Base-by-base conservation (phyloP, 2,329 filamentous ascomycete genomes). In the Tolypocladium amazonense region DNA sequence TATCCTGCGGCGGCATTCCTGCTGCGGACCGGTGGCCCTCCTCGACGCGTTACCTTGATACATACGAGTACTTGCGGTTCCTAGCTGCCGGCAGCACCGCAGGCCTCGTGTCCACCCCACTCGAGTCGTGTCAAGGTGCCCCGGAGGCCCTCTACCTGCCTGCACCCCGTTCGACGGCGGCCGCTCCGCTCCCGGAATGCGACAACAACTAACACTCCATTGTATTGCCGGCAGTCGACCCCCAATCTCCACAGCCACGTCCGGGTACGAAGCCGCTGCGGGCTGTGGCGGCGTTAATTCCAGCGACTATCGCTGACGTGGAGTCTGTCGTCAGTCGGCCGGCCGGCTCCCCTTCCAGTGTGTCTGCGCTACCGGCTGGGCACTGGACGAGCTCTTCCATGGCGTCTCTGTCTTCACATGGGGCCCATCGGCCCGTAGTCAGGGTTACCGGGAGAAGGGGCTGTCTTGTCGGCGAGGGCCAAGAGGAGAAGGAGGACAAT, bases 131-230 rank as follows among this genome's bases (percentile, higher is more conserved):
- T 25, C 50, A n/a, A 20, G 30, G 8, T 43, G 15, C 47, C 47
- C 57, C 27, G 50, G 9, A 8, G 27, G 27, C 18, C n/a, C 8
- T 20, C 50, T 50, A 4, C 25, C 25, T 50, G 11, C 45, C 45
- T 50, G 23, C 47, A n/a, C 30, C 50, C 35, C 50, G 11, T 20
- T 15, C 50, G 23, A 14, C 50, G 50, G 20, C 18, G 50, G 50
- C 50, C 11, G 50, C 53, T 60, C 50, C 38, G 52, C 57, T 61
- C 57, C 56, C 58, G 56, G 62, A 63, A 63, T 63, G 62, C 57
- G 56, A 63, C 56, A 58, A 56, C 33, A 45, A 50, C 39, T 41
- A 53, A 38, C 55, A 27, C 39, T 52, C 55, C 35, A 55, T 54
- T 55, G 38, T 54, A 23, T 56, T 55, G 47, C 33, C 57, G 57